Evolutionary conservation across 345 rosid species (phyloP).

Genomic region (Mercurialis annua): DNA sequence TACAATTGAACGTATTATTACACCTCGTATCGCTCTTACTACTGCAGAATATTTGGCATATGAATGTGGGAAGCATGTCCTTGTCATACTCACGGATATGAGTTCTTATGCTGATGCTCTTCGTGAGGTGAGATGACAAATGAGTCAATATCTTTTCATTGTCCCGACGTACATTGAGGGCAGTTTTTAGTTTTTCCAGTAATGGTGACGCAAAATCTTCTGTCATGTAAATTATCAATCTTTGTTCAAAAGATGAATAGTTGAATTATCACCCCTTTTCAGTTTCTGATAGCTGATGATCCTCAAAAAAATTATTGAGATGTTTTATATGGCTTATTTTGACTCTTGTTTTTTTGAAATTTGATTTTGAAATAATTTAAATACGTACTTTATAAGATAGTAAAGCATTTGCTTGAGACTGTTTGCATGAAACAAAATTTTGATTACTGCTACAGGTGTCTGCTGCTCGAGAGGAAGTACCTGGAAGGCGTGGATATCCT

Average conservation of each 20-base stretch:
- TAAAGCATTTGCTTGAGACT: background rate
- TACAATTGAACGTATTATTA: conserved; percentile 91
- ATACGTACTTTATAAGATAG: background rate
- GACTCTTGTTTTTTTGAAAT: background rate
- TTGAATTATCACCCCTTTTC: too few species aligned
- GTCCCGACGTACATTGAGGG: background rate
- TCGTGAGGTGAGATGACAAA: conserved; percentile 65
- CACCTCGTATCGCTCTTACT: conserved; percentile 94
- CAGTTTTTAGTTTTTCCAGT: background rate
- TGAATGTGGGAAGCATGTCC: conserved; percentile 97
- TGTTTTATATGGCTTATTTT: conserved; percentile 1
- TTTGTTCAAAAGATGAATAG: background rate
- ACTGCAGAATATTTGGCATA: conserved; percentile 97
- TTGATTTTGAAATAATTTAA: background rate
- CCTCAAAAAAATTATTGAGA: background rate
- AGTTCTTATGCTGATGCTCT: conserved; percentile 99
- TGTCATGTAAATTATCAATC: background rate
- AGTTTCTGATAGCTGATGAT: too few species aligned
- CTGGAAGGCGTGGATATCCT: conserved; percentile 99
- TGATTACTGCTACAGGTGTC: conserved; percentile 64
- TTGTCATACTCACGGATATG: conserved; percentile 94
- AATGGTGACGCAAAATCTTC: background rate
- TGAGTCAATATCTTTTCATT: conserved; percentile 1
- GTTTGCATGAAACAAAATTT: conserved; percentile 9
- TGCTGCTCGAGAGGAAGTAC: conserved; percentile 99